A percentile compares a stretch with the other conserved stretches of the same genome.
Evolutionary conservation across 1,284 basidiomycete genomes (phyloP).

Genomic region (Veloporphyrellus conicus): DNA sequence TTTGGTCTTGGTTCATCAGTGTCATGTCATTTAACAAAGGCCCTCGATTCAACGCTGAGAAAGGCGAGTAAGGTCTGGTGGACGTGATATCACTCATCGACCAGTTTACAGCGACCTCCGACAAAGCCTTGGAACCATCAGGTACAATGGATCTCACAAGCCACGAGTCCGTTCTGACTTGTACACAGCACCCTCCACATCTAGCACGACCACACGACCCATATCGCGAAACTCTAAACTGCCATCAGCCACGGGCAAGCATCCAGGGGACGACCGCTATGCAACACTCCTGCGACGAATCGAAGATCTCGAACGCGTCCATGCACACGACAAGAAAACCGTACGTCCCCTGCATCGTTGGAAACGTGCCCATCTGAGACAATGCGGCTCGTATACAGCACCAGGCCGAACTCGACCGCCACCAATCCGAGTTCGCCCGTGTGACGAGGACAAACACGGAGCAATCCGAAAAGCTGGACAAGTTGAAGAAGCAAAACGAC

Average conservation of each 20-base stretch:
- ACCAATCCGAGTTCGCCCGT: conserved; percentile 53
- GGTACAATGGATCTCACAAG: conserved; percentile 30
- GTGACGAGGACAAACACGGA: conserved; percentile 49
- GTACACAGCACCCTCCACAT: conserved; percentile 37
- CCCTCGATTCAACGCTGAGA: conserved; percentile 38
- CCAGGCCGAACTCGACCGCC: conserved; percentile 52
- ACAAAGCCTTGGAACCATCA: conserved; percentile 39
- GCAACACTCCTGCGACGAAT: conserved; percentile 57
- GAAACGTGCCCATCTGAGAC: no score
- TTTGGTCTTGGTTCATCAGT: conserved; percentile 20
- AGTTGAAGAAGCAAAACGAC: conserved; percentile 59
- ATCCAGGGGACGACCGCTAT: conserved; percentile 43
- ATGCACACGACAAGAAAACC: conserved; percentile 60
- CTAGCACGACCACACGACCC: conserved; percentile 15
- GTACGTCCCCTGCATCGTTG: conserved; percentile 37
- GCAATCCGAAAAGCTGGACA: conserved; percentile 53
- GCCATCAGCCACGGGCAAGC: conserved; percentile 4
- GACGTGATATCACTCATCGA: not conserved
- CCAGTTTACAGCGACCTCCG: conserved; percentile 16
- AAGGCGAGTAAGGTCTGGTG: conserved; percentile 30
- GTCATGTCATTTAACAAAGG: conserved; percentile 40
- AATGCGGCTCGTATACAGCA: conserved; percentile 45
- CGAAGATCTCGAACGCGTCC: conserved; percentile 61
- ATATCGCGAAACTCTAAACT: conserved; percentile 12
- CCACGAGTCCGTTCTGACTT: conserved; percentile 11